These are phyloP conservation scores for Sorghum bicolor DNA, from an alignment of 176 grass and related monocot species.

Conservation along the genomic window Sorghum_bicolor_NCBIv3 NC_012873.2:5230501-5231000, in stretches of 20 bases:
- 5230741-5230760: slow-evolving; percentile 71
- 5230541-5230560: slow-evolving; percentile 42
- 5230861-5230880: slow-evolving; percentile 60
- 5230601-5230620: slow-evolving; percentile 76
- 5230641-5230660: slow-evolving; percentile 76
- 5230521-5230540: slow-evolving; percentile 49
- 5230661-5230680: slow-evolving; percentile 57
- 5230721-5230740: slow-evolving; percentile 47
- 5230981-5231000: slow-evolving; percentile 73
- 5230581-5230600: slow-evolving; percentile 71
- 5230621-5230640: slow-evolving; percentile 71
- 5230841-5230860: slow-evolving; percentile 49
- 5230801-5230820: slow-evolving; percentile 72
- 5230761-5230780: slow-evolving; percentile 48
- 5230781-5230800: slow-evolving; percentile 19
- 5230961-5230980: slow-evolving; percentile 52
- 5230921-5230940: slow-evolving; percentile 72
- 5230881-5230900: slow-evolving; percentile 64
- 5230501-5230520: slow-evolving; percentile 34
- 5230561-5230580: slow-evolving; percentile 34
- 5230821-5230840: slow-evolving; percentile 62
- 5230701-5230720: slow-evolving; percentile 62
- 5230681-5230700: slow-evolving; percentile 78
- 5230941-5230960: slow-evolving; percentile 66
- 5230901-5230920: slow-evolving; percentile 72